Base-by-base conservation (phyloP, 2,329 filamentous ascomycete genomes). In the Epichloe glyceriae region DNA sequence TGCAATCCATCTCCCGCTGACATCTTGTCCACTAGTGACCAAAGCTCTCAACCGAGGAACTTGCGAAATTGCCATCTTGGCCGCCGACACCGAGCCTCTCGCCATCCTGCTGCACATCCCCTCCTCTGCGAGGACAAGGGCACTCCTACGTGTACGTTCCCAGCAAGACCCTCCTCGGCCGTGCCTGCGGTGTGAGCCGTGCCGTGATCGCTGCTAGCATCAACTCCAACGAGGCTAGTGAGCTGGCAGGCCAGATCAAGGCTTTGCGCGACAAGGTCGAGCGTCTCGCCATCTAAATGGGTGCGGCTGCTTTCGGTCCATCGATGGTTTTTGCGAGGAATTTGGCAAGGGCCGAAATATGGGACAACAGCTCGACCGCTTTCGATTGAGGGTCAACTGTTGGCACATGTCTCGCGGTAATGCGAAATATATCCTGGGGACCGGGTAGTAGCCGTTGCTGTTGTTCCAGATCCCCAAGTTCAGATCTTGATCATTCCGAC, bases 181-280 rank as follows among this genome's bases (percentile, higher is more conserved):
- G 90, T 58, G 90, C 91, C 46, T 93, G 87, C 65, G 91, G 91
- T 76, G 91, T 96, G 55, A 85, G 79, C 64, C 80, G 91, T 53
- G 78, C 88, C 51, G 90, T 97, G 54, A 96, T 97, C 61, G 85
- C 88, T 40, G 83, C 82, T 55, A 83, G 78, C 63, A 95, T 97
- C 71, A 96, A 88, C 59, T 89, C 85, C 70, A 95, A 95, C 78
- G 88, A 95, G 72, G 85, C 85, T 39, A 86, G 81, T 63, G 90
- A 96, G 70, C 76, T 97, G 54, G 86, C 84, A 69, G 79, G 80
- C 63, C 88, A 94, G 76, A 96, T 97, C 70, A 80, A 86, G 61
- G 78, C 83, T 57, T 76, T 96, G 64, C 94, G 91, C 77, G 87
- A 94, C 72, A 94, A 95, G 82, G 87, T 97, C 51, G 91, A 97